Evolutionary conservation across 345 rosid genomes (phyloP).

Genomic region (Syzygium aqueum): DNA sequence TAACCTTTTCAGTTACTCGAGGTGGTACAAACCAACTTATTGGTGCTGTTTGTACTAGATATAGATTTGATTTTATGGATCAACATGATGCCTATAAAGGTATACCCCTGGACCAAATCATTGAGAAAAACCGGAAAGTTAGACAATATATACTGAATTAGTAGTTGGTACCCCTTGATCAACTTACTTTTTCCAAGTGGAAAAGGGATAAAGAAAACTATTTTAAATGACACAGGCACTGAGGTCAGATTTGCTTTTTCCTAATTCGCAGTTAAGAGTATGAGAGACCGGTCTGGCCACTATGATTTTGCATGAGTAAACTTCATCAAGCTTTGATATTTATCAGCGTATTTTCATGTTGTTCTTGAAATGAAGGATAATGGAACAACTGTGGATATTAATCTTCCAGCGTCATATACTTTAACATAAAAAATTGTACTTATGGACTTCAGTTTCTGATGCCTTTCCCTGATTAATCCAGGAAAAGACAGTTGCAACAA

Average conservation of each 20-base stretch:
- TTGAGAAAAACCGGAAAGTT: not conserved
- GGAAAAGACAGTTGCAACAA: conserved; percentile 86
- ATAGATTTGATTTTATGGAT: not conserved
- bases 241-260: not conserved
- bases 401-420: not conserved
- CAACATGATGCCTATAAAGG: not conserved
- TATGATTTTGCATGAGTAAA: not conserved
- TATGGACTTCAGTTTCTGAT: not conserved
- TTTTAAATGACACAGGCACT: not conserved
- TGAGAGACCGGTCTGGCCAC: not conserved
- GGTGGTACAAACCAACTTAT: not conserved
- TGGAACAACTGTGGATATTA: not conserved
- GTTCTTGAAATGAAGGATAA: not conserved
- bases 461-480: conserved; percentile 14
- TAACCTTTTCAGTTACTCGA: not conserved
- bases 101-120: not conserved
- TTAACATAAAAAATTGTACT: not conserved
- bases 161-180: not conserved
- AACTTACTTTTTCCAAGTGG: not conserved
- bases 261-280: not conserved
- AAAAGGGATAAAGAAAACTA: not conserved
- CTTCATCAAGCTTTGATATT: not conserved
- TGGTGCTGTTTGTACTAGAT: not conserved
- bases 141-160: not conserved
- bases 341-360: not conserved